Percentiles rank a stretch among this genome's conserved stretches.
These are phyloP conservation scores for Fusarium nygamai DNA, from an alignment of 2,329 filamentous ascomycete species.

Conservation along the genomic window DNA sequence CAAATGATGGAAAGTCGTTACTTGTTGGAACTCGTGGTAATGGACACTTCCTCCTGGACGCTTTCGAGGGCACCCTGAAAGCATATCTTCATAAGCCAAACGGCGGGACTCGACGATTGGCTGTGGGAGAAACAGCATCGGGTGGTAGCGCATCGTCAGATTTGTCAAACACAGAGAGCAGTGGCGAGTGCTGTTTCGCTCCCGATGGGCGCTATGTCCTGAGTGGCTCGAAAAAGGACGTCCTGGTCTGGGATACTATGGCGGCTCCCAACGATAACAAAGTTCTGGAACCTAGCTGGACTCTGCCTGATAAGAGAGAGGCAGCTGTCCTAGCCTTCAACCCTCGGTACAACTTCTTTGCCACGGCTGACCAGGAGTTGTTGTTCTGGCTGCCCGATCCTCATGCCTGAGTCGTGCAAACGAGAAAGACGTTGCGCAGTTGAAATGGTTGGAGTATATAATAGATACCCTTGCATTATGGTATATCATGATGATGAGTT, in stretches of 20 bases:
- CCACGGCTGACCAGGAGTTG: constrained; percentile 86
- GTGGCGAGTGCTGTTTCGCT: constrained; percentile 86
- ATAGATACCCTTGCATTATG: constrained; percentile 30
- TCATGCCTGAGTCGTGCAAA: constrained; percentile 53
- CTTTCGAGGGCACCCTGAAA: constrained; percentile 84
- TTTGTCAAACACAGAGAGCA: constrained; percentile 60
- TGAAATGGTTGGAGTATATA: not conserved
- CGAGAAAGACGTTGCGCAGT: not conserved
- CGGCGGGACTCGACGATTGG: constrained; percentile 63
- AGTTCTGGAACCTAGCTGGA: constrained; percentile 70
- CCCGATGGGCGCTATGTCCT: constrained; percentile 91
- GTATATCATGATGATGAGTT: not conserved
- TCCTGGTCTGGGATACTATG: constrained; percentile 88
- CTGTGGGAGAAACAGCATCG: constrained; percentile 60
- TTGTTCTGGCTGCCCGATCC: constrained; percentile 82
- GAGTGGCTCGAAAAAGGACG: constrained; percentile 77
- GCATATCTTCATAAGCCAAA: constrained; percentile 73
- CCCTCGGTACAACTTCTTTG: constrained; percentile 90
- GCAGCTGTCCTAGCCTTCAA: constrained; percentile 86
- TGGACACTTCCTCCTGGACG: constrained; percentile 93
- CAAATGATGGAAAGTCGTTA: constrained; percentile 91
- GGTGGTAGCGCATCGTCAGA: constrained; percentile 51
- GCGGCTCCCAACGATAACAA: constrained; percentile 64
- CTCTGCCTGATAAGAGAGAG: constrained; percentile 73
- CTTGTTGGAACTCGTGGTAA: constrained; percentile 84